A percentile compares a stretch with the other conserved stretches of the same genome.
Conservation (phyloP, 495 filamentous ascomycete genomes). For the Penicillium lividum region DNA sequence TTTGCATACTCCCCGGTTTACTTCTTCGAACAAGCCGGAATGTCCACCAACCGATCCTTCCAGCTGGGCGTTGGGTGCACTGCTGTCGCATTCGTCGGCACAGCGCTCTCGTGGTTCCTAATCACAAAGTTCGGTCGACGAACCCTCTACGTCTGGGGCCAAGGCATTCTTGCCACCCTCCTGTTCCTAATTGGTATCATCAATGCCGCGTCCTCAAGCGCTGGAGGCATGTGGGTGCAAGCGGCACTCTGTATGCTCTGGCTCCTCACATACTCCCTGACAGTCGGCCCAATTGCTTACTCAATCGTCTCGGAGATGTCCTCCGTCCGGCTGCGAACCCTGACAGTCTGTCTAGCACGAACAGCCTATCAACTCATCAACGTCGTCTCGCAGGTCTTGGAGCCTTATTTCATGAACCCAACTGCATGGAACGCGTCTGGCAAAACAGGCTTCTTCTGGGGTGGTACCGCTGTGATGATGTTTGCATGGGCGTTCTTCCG, state of each 20-base stretch:
- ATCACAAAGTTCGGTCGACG: slow-evolving; percentile 58
- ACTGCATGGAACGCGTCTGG: slow-evolving; percentile 66
- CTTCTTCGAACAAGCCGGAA: slow-evolving; percentile 71
- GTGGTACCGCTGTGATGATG: slow-evolving; percentile 59
- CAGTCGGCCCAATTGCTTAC: slow-evolving; percentile 72
- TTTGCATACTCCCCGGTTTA: slow-evolving; percentile 73
- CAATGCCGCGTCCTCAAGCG: slow-evolving; percentile 50
- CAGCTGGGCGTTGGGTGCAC: slow-evolving; percentile 49
- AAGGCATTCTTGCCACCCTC: slow-evolving; percentile 54
- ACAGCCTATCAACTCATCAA: slow-evolving; percentile 66
- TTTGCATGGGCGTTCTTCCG: slow-evolving; percentile 69
- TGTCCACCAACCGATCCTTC: slow-evolving; percentile 55
- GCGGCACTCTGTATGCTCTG: slow-evolving; percentile 64
- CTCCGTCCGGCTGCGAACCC: slow-evolving; percentile 63
- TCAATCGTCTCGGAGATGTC: slow-evolving; percentile 71
- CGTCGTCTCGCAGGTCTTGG: slow-evolving; percentile 63
- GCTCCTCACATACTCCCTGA: slow-evolving; percentile 66
- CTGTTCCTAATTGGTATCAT: slow-evolving; percentile 68
- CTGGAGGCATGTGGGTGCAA: slow-evolving; percentile 35
- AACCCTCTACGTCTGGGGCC: slow-evolving; percentile 66
- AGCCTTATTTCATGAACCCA: slow-evolving; percentile 69
- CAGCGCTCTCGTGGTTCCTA: slow-evolving; percentile 54
- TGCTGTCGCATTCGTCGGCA: slow-evolving; percentile 62
- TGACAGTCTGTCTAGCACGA: slow-evolving; percentile 64
- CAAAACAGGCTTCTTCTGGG: slow-evolving; percentile 72